phyloP scores from a whole-genome alignment of 2,329 filamentous ascomycete genomes.

The Didymella segeticola region DNA sequence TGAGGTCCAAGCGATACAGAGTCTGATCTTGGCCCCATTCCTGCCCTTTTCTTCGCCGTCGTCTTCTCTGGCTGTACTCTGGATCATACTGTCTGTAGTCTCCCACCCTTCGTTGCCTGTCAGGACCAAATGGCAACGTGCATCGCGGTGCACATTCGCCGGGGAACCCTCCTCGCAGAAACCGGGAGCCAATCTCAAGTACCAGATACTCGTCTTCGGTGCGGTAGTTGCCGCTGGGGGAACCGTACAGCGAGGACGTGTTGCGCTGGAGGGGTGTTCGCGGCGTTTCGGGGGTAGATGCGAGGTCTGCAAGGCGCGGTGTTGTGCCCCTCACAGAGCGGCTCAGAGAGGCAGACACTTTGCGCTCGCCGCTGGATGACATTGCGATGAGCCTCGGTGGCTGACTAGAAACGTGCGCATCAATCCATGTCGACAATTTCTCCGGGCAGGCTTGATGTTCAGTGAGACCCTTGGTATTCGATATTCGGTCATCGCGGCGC shows the following conservation, averaged over 20 bases:
- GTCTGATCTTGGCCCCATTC: constrained; percentile 71
- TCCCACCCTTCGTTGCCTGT: constrained; percentile 77
- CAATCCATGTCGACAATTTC: not conserved
- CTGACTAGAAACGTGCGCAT: not conserved
- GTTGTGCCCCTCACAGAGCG: constrained; percentile 42
- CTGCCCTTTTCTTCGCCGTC: constrained; percentile 55
- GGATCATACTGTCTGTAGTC: constrained; percentile 78
- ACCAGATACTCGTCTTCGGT: constrained; percentile 81
- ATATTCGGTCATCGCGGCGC: constrained; percentile 1
- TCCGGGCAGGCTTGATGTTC: not conserved
- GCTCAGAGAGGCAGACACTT: constrained; percentile 36
- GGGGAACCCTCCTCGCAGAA: constrained; percentile 82
- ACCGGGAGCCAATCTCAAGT: constrained; percentile 81
- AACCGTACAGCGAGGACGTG: constrained; percentile 65
- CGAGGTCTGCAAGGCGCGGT: constrained; percentile 45
- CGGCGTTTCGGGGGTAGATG: constrained; percentile 44
- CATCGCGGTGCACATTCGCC: constrained; percentile 80
- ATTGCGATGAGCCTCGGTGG: constrained; percentile 15
- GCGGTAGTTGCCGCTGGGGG: constrained; percentile 63
- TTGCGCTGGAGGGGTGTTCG: constrained; percentile 61
- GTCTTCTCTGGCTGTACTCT: constrained; percentile 59
- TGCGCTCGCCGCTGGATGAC: constrained; percentile 38
- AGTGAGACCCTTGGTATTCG: not conserved
- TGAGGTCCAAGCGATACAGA: constrained; percentile 80
- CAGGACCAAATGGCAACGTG: constrained; percentile 73